phyloP scores from a whole-genome alignment of 768 basidiomycete species.

The Mycena metata region DNA sequence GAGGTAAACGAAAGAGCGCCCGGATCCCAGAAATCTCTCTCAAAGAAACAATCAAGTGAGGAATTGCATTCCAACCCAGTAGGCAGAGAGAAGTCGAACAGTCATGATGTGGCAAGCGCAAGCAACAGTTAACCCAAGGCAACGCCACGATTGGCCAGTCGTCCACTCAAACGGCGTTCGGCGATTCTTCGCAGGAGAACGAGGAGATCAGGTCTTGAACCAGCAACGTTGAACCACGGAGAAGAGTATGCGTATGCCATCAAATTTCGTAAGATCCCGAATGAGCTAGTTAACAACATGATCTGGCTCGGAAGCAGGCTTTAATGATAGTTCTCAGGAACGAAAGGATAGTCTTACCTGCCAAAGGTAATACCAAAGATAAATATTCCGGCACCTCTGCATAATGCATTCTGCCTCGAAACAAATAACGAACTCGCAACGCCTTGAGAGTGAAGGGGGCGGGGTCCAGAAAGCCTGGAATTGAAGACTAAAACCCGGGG shows the following conservation, averaged over 20 bases:
- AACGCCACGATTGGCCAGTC: background rate
- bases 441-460: constrained; percentile 79
- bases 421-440: constrained; percentile 81
- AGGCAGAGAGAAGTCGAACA: constrained; percentile 3
- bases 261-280: constrained; percentile 29
- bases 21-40: constrained; percentile 26
- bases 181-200: constrained; percentile 14
- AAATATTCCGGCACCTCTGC: constrained; percentile 81
- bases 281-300: constrained; percentile 30
- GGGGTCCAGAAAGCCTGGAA: constrained; percentile 93
- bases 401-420: constrained; percentile 80
- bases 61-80: background rate
- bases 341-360: constrained; percentile 60
- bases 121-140: no score
- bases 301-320: constrained; percentile 27
- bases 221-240: constrained; percentile 9
- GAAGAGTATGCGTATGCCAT: constrained; percentile 15
- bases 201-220: background rate
- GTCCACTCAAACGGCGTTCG: constrained; percentile 23
- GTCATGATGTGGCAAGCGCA: background rate
- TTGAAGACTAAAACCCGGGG: constrained; percentile 61
- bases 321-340: constrained; percentile 25
- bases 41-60: background rate
- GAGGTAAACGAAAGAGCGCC: constrained; percentile 29
- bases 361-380: constrained; percentile 79